These are phyloP conservation scores for maize (Zea mays) DNA, from an alignment of 176 grass and related monocot genomes.

Conservation along the genomic window Zm-B73-REFERENCE-NAM-5.0 NC_050097.1:17181001-17181500, in stretches of 20 bases:
- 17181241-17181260: conserved; percentile 81
- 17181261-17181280: conserved; percentile 77
- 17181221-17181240: conserved; percentile 99
- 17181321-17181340: conserved; percentile 16
- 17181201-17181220: conserved; percentile 78
- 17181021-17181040: conserved; percentile 53
- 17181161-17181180: conserved; percentile 91
- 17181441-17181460: background rate
- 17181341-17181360: background rate
- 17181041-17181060: conserved; percentile 75
- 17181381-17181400: background rate
- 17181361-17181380: background rate
- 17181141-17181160: conserved; percentile 87
- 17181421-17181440: background rate
- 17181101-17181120: conserved; percentile 86
- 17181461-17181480: background rate
- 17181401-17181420: background rate
- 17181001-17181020: background rate
- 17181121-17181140: conserved; percentile 60
- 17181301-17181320: conserved; percentile 33
- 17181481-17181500: conserved; percentile 15
- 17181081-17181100: conserved; percentile 42
- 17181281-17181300: conserved; percentile 34
- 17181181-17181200: conserved; percentile 99
- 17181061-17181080: conserved; percentile 54